Percentiles rank a stretch among this genome's conserved stretches.
These are phyloP conservation scores for Medicago truncatula DNA, from an alignment of 306 rosid species.

Conservation along the genomic window MtrunA17r5.0-ANR NC_053048.1:33752501-33753000, in stretches of 20 bases:
- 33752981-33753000: no score
- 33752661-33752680: conserved; percentile 57
- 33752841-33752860: not conserved
- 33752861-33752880: not conserved
- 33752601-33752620: conserved; percentile 42
- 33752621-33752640: conserved; percentile 47
- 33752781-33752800: not conserved
- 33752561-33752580: conserved; percentile 60
- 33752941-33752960: no score
- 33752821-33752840: not conserved
- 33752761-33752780: conserved; percentile 44
- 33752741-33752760: conserved; percentile 55
- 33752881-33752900: not conserved
- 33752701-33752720: conserved; percentile 51
- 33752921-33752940: no score
- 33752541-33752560: conserved; percentile 49
- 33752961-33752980: no score
- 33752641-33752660: conserved; percentile 41
- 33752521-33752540: conserved; percentile 38
- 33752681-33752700: conserved; percentile 45
- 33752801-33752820: not conserved
- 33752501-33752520: conserved; percentile 34
- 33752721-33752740: conserved; percentile 46
- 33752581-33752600: conserved; percentile 31
- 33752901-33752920: no score